phyloP scores from a whole-genome alignment of 768 basidiomycete species.

The Tricholoma saponaceum region DNA sequence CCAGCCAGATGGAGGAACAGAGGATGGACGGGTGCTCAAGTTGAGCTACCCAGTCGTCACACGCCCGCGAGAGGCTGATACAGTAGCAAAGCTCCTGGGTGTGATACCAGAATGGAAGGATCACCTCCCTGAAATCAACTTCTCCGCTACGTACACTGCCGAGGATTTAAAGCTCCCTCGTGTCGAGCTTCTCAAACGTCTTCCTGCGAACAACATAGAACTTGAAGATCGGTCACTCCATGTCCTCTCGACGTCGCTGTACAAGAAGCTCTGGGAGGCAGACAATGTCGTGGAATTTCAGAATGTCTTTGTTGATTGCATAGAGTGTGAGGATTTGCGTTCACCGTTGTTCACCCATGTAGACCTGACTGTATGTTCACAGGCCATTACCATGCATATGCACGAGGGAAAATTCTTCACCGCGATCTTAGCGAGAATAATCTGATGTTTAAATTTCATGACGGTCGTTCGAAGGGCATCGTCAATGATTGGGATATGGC shows the following conservation, averaged over 20 bases:
- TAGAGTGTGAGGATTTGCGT: slow-evolving; percentile 23
- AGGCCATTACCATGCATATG: slow-evolving; percentile 6
- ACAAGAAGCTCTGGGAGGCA: slow-evolving; percentile 18
- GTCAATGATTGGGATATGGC: slow-evolving; percentile 27
- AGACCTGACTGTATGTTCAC: not conserved
- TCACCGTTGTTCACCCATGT: not conserved
- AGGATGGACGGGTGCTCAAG: slow-evolving; percentile 11
- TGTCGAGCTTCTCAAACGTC: not conserved
- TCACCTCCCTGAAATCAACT: slow-evolving; percentile 13
- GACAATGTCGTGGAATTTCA: slow-evolving; percentile 20
- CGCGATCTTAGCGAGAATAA: slow-evolving; percentile 28
- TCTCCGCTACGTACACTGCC: not conserved
- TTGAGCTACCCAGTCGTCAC: slow-evolving; percentile 8
- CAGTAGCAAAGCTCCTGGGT: slow-evolving; percentile 3
- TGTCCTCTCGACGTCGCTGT: slow-evolving; percentile 14
- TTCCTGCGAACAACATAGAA: not conserved
- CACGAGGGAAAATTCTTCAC: slow-evolving; percentile 21
- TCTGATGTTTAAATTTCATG: slow-evolving; percentile 20
- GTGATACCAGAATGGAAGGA: slow-evolving; percentile 5
- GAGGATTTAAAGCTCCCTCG: slow-evolving; percentile 2
- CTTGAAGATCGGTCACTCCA: slow-evolving; percentile 11
- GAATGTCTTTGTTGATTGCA: too few species aligned
- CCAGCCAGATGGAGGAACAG: slow-evolving; percentile 2
- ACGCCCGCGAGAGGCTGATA: slow-evolving; percentile 6
- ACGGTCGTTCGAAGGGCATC: slow-evolving; percentile 14